These are phyloP conservation scores for Tetrapisispora taiwanensis DNA, from an alignment of 805 yeast genomes.

Conservation along the genomic window DNA sequence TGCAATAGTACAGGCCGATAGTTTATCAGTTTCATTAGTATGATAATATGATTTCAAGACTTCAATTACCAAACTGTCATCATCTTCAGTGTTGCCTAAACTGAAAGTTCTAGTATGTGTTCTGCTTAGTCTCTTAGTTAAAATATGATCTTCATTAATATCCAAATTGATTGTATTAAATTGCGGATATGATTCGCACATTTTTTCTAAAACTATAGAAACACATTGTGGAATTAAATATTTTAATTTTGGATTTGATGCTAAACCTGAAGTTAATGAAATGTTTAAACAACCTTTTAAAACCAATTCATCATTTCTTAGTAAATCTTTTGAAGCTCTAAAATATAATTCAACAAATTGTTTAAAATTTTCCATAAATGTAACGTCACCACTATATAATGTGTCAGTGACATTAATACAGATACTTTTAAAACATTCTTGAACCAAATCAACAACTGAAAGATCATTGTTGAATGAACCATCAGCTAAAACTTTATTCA, in stretches of 20 bases:
- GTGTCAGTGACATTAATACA: slow-evolving; percentile 48
- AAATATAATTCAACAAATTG: slow-evolving; percentile 27
- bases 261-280: slow-evolving; percentile 22
- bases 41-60: slow-evolving; percentile 54
- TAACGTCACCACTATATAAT: slow-evolving; percentile 54
- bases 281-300: slow-evolving; percentile 26
- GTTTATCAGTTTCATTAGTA: slow-evolving; percentile 50
- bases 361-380: slow-evolving; percentile 35
- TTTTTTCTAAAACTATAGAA: slow-evolving; percentile 15
- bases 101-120: slow-evolving; percentile 23
- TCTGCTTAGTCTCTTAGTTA: slow-evolving; percentile 23
- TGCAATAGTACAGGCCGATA: slow-evolving; percentile 45
- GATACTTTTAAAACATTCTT: slow-evolving; percentile 39
- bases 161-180: slow-evolving; percentile 11
- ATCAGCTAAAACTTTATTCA: slow-evolving; percentile 38
- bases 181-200: slow-evolving; percentile 21
- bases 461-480: slow-evolving; percentile 43
- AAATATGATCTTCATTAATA: slow-evolving; percentile 4
- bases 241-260: slow-evolving; percentile 22
- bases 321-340: slow-evolving; percentile 15
- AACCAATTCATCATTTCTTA: slow-evolving; percentile 23
- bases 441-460: slow-evolving; percentile 44
- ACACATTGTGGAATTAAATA: slow-evolving; percentile 21
- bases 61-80: slow-evolving; percentile 25
- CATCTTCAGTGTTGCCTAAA: slow-evolving; percentile 16